Evolutionary conservation across 192 early-diverging fungal genomes (phyloP).

Genomic region (Backusella liffmaniae): DNA sequence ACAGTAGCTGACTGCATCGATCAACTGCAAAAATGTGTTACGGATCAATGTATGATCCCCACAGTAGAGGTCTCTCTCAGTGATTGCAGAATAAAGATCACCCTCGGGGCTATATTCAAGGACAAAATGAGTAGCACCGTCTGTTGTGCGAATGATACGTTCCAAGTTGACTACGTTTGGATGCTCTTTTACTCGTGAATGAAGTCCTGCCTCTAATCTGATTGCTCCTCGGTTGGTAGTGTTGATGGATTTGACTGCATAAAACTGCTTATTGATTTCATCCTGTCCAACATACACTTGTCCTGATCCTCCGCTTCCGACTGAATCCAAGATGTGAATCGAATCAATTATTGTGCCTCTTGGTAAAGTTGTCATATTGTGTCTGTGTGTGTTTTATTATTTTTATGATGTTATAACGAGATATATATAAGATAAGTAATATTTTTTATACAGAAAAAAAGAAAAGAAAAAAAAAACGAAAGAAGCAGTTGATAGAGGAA

Average conservation of each 20-base stretch:
- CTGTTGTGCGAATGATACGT: conserved; percentile 56
- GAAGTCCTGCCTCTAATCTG: conserved; percentile 65
- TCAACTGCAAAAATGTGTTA: conserved; percentile 79
- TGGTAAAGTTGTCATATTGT: neutral
- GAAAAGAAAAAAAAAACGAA: neutral
- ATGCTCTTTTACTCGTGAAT: conserved; percentile 61
- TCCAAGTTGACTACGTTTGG: conserved; percentile 66
- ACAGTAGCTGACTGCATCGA: conserved; percentile 78
- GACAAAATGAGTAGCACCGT: conserved; percentile 63
- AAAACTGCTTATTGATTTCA: neutral
- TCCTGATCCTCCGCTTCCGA: conserved; percentile 75
- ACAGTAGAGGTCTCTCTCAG: conserved; percentile 68
- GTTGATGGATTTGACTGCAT: neutral
- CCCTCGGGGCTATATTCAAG: conserved; percentile 85
- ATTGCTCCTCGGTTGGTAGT: conserved; percentile 38
- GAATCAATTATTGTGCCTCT: conserved; percentile 35
- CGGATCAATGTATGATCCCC: conserved; percentile 77
- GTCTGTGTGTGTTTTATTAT: too few relatives aligned
- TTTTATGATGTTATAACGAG: neutral
- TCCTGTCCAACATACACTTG: conserved; percentile 69
- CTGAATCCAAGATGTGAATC: conserved; percentile 44
- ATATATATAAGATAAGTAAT: neutral
- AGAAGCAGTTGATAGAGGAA: neutral
- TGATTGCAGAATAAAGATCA: conserved; percentile 95
- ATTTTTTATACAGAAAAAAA: neutral